phyloP scores from a whole-genome alignment of 371 early-diverging fungal species.

The Saksenaea oblongispora region DNA sequence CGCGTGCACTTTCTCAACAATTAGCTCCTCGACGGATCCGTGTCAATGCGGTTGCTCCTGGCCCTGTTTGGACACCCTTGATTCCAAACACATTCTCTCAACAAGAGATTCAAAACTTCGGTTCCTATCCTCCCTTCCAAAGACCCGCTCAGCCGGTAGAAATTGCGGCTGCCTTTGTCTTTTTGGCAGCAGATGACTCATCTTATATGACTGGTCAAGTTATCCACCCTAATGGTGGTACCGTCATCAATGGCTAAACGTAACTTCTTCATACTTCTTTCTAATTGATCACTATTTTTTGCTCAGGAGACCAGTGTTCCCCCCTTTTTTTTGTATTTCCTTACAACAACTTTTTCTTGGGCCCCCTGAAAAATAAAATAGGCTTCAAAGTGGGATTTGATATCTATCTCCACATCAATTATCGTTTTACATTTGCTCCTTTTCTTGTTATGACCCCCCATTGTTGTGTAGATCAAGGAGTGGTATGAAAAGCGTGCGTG shows the following conservation, averaged over 20 bases:
- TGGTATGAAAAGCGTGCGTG: not conserved
- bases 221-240: slow-evolving; percentile 53
- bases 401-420: not conserved
- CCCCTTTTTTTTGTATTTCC: not conserved
- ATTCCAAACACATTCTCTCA: slow-evolving; percentile 66
- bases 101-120: slow-evolving; percentile 64
- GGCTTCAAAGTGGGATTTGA: slow-evolving; percentile 3
- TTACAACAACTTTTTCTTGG: not conserved
- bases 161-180: slow-evolving; percentile 64
- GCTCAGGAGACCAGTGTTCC: not conserved
- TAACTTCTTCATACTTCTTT: slow-evolving; percentile 1
- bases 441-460: not conserved
- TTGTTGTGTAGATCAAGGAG: slow-evolving; percentile 6
- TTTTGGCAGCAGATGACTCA: slow-evolving; percentile 61
- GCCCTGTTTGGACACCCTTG: slow-evolving; percentile 69
- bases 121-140: slow-evolving; percentile 69
- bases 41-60: slow-evolving; percentile 69
- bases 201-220: slow-evolving; percentile 70
- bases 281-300: slow-evolving; percentile 2
- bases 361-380: not conserved
- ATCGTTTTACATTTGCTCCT: not conserved
- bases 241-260: slow-evolving; percentile 40
- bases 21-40: slow-evolving; percentile 61
- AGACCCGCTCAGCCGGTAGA: slow-evolving; percentile 70
- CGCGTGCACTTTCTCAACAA: slow-evolving; percentile 62